Base-by-base conservation (phyloP, 805 yeast genomes). In the Ogataea dorogensis region DNA sequence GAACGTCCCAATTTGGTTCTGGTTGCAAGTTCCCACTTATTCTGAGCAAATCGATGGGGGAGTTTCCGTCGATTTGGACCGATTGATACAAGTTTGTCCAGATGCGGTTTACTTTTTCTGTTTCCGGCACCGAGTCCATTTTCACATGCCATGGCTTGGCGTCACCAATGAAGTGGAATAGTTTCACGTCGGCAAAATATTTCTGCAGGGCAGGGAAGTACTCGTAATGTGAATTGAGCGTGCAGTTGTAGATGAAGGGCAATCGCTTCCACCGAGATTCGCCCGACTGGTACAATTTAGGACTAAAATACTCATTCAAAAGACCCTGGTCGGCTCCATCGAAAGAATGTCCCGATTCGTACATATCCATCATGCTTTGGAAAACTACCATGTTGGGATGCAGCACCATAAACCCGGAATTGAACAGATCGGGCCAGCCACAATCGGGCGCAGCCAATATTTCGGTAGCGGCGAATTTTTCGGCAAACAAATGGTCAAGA, bases 311-410 rank as follows among this genome's bases (percentile, higher is more conserved):
- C 53, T 84, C 85, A 59, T 88, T 88, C 44, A 88, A 66, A 23
- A 88, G 67, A 9, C 97, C 97, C 59, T 88, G 97, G 61, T 88
- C 97, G 2, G 95, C 91, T 26, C 95, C 95, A 60, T 88, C 97
- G 49, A 86, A 85, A 3, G 63, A 65, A 10, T 49, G 49, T 9
- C 46, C 49, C 4, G 52, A 44, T 1, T 36, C 20, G 30, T 63
- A 55, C 20, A 59, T 58, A 2, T 44, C 31, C 17, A 56, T 42
- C 31, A 87, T 65, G 20, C 64, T 61, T 3, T 56, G 42, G 47
- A 65, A 79, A 14, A 67, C 70, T 0, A 47, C 42, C 1, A 44
- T 24, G 46, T 67, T 64, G 3, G 95, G 95, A 22, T 68, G 66
- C 17, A 79, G 55, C 3, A 79, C 65, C 51, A 86, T 67, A 14